Evolutionary conservation across 129 eudicot species (phyloP), one percentile per base, ranked within the genome.

Genomic region (Mikania micrantha): DNA sequence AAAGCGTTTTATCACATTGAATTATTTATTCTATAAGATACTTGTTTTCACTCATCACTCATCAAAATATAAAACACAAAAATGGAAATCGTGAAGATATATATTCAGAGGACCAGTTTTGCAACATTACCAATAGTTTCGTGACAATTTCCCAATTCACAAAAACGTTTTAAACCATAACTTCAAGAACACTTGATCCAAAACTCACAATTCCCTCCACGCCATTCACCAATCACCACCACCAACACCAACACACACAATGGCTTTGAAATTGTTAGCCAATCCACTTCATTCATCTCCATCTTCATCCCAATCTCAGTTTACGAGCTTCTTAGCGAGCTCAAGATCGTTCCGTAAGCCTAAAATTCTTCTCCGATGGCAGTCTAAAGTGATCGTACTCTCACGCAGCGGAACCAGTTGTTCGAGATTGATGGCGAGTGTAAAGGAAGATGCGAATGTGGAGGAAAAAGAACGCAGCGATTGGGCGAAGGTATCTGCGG

Each of bases 401-500:
- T 50, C 74, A 4, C 75, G 66, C 7, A 61, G 54, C 31, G 83
- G 79, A 73, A 63, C 61, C 42, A 47, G 19, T 27, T 11, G 72
- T 66, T 63, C 71, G 22, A 65, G 74, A n/a, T 47, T 24, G 64
- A 60, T 17, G 36, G 76, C 83, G 4, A 74, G 82, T 9, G 86
- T 75, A 25, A 67, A 24, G 75, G 88, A 78, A 40, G 86, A 86
- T 60, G 45, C 57, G 81, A 80, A 38, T 27, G 80, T 64, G 15
- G 36, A 74, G 24, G 69, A 40, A n/a, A 85, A 66, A 20, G 63
- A 58, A 1, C 77, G 32, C 6, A 60, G 36, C 2, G 82, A 79
- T 50, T 94, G 97, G 99, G 94, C 90, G 9, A 90, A 90, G 69
- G 97, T 94, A 15, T 85, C 95, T 12, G 99, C 99, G 40, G 99